Conservation (phyloP, 495 filamentous ascomycete species). For the Penicillium cataractarum region DNA sequence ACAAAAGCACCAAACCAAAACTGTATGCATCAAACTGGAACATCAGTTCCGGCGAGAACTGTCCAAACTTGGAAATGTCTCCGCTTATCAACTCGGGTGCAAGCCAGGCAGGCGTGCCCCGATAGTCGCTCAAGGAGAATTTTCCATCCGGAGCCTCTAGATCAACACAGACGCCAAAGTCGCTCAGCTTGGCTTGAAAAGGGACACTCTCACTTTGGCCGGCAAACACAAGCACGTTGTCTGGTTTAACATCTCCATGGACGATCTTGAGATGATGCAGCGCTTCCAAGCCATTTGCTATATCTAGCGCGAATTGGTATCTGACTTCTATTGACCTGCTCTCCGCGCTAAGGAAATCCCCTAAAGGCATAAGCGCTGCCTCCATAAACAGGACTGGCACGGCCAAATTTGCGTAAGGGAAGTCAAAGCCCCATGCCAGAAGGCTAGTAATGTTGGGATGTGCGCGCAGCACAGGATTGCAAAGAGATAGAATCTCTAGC, state of each 20-base stretch:
- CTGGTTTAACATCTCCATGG: conserved; percentile 45
- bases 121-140: conserved; percentile 21
- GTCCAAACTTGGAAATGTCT: conserved; percentile 12
- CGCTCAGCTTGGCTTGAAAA: conserved; percentile 32
- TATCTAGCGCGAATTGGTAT: conserved; percentile 32
- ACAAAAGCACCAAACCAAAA: conserved; percentile 22
- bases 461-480: conserved; percentile 13
- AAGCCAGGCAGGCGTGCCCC: conserved; percentile 30
- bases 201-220: conserved; percentile 21
- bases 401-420: conserved; percentile 23
- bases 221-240: conserved; percentile 42
- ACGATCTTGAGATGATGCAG: conserved; percentile 77
- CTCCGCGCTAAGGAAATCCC: conserved; percentile 16
- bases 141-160: conserved; percentile 19
- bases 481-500: conserved; percentile 18
- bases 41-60: conserved; percentile 21
- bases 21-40: conserved; percentile 26
- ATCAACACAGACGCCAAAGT: conserved; percentile 33
- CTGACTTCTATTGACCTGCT: conserved; percentile 9
- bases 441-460: conserved; percentile 28
- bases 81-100: conserved; percentile 23
- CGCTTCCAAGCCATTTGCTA: conserved; percentile 71
- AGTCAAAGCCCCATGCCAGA: conserved; percentile 31
- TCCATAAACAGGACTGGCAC: conserved; percentile 29
- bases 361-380: conserved; percentile 22